Conservation (phyloP, 352 stramenopile genomes). For the Phytophthora uliginosa region DNA sequence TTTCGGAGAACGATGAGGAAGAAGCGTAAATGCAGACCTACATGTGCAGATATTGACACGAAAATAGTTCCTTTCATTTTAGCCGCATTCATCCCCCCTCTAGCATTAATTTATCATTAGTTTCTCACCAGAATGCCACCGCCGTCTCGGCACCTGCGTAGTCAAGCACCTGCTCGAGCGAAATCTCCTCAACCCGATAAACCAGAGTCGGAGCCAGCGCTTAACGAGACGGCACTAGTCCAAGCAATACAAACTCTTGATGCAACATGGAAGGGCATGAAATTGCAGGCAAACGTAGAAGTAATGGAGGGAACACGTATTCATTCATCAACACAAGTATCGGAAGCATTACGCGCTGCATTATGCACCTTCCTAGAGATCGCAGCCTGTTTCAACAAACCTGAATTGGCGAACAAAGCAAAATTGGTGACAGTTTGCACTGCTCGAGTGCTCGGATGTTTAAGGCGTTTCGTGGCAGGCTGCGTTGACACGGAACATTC, state of each 20-base stretch:
- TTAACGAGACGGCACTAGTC: conserved; percentile 47
- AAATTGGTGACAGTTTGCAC: conserved; percentile 43
- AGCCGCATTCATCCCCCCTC: neutral
- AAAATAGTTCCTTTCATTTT: conserved; percentile 34
- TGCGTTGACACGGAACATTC: neutral
- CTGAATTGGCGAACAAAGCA: conserved; percentile 10
- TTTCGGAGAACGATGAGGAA: conserved; percentile 84
- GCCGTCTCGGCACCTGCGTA: conserved; percentile 4
- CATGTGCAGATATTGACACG: conserved; percentile 6
- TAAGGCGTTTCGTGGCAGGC: conserved; percentile 45
- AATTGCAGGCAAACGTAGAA: neutral
- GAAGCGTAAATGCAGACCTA: conserved; percentile 39
- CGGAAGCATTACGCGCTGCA: conserved; percentile 28
- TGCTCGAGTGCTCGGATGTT: conserved; percentile 46
- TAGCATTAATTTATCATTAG: neutral
- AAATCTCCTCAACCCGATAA: neutral
- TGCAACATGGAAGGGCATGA: conserved; percentile 20
- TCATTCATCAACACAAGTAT: conserved; percentile 1
- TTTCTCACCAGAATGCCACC: conserved; percentile 15
- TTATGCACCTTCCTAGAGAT: conserved; percentile 46
- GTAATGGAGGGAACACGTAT: neutral
- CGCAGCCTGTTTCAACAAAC: conserved; percentile 29
- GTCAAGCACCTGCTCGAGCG: neutral
- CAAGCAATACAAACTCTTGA: conserved; percentile 60
- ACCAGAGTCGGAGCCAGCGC: neutral